Evolutionary conservation across 2,329 filamentous ascomycete genomes (phyloP).

Genomic region (Truncatella angustata): DNA sequence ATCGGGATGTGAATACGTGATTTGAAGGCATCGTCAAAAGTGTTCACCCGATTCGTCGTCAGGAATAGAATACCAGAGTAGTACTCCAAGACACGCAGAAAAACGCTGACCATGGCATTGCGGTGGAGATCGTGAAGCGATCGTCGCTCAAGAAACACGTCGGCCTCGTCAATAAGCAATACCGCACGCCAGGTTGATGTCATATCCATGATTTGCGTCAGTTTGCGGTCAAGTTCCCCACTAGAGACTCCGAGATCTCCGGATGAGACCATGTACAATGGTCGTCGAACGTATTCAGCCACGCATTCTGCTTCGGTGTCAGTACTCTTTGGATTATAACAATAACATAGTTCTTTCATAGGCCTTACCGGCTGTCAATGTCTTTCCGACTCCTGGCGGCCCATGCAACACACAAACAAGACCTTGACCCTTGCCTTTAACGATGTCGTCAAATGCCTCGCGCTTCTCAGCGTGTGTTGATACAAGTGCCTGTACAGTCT

Average conservation of each 20-base stretch:
- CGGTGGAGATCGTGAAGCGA: conserved; percentile 8
- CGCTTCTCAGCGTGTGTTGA: conserved; percentile 13
- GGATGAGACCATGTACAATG: conserved; percentile 30
- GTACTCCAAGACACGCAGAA: conserved; percentile 11
- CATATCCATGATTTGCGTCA: conserved; percentile 32
- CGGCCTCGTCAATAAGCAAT: conserved; percentile 28
- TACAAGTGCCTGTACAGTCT: conserved; percentile 19
- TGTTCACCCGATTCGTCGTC: conserved; percentile 5
- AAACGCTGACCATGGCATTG: conserved; percentile 18
- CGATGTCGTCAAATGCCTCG: conserved; percentile 18
- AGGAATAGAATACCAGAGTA: conserved; percentile 10
- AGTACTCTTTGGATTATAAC: neutral
- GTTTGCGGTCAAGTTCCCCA: conserved; percentile 19
- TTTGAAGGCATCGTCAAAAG: conserved; percentile 8
- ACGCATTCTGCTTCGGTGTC: conserved; percentile 19
- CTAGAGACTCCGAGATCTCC: conserved; percentile 27
- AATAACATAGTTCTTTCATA: neutral
- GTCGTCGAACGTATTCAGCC: conserved; percentile 29
- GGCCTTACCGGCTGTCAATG: conserved; percentile 28
- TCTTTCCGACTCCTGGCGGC: conserved; percentile 43
- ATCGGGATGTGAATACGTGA: conserved; percentile 9
- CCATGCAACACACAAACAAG: conserved; percentile 45
- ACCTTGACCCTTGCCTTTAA: conserved; percentile 29
- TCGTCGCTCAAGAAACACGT: conserved; percentile 33
- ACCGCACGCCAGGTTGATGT: conserved; percentile 36